Evolutionary conservation across 352 stramenopile species (phyloP), one percentile per base, ranked within the genome.

Genomic region (Globisporangium alternatum): DNA sequence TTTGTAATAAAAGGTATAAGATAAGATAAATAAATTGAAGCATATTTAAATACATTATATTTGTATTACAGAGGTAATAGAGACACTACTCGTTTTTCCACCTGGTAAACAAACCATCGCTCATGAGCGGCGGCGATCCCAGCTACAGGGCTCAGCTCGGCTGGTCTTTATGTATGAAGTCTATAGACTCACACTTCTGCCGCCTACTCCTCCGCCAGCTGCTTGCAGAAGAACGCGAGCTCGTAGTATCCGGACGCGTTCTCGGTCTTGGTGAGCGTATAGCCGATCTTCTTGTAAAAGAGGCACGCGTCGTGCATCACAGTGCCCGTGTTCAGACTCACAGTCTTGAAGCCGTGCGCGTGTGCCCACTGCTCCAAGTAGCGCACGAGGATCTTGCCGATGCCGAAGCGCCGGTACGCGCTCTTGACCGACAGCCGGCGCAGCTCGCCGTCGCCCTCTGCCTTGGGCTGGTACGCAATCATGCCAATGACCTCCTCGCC

Each of bases 371-470:
- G 5, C 41, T 76, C 70, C 17, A 74, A 28, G 22, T 69, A 51
- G 4, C 43, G 21, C 15, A 76, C 57, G 19, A 76, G 63, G 30
- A 62, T 35, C n/a, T 62, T 56, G 33, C 59, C 71, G 21, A 78
- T n/a, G 17, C 71, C 71, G 41, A 64, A 67, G 33, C 68, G 65
- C 2, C 69, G 65, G 41, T 64, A 71, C 5, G 47, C 56, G 17
- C 44, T 25, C 31, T 68, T 68, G 31, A 78, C 63, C 9, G 66
- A 72, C 55, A 79, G 13, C 3, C 72, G 72, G 13, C 72, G 69
- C 49, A 79, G 55, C 54, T 79, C 72, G 49, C 66, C 64, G 9
- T 56, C 47, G 21, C 52, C 21, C 3, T 72, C 37, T 2, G 56
- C 33, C 25, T 76, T 76, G 19, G 44, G 22, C 51, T 79, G 55